Conservation (phyloP, 148 eudicot species). For the Vaccinium corymbosum region DNA sequence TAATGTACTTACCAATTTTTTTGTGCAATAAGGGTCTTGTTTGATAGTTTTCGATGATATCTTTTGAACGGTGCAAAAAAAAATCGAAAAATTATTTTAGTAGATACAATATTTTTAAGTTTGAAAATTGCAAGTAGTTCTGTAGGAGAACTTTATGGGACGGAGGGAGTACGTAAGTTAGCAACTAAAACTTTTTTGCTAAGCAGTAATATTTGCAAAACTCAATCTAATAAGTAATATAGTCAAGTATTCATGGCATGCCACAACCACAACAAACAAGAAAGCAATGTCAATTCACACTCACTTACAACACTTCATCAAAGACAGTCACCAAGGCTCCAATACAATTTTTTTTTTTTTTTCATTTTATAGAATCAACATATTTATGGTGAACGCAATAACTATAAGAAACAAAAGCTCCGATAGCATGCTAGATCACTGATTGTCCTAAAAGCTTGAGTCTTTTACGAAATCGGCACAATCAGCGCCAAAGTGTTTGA, state of each 20-base stretch:
- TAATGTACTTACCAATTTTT: too few relatives aligned
- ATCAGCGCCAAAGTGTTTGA: too few relatives aligned
- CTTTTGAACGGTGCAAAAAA: too few relatives aligned
- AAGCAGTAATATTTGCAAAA: not conserved
- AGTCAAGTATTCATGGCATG: not conserved
- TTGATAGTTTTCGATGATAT: too few relatives aligned
- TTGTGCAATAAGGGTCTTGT: too few relatives aligned
- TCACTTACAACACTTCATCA: not conserved
- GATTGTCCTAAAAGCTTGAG: not conserved
- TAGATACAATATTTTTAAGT: too few relatives aligned
- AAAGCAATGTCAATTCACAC: not conserved
- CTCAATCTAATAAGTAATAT: not conserved
- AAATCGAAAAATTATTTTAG: too few relatives aligned
- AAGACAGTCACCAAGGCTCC: not conserved
- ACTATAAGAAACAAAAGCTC: not conserved
- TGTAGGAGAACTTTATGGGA: too few relatives aligned
- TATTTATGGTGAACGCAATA: not conserved
- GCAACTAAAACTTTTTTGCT: not conserved
- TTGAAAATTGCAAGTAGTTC: too few relatives aligned
- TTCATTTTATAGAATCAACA: too few relatives aligned
- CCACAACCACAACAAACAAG: not conserved
- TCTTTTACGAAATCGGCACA: not conserved
- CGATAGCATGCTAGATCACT: not conserved
- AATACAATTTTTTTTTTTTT: not conserved
- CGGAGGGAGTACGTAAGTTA: too few relatives aligned